Evolutionary conservation across 257 asterid genomes (phyloP).

Genomic region (Capsicum pubescens): DNA sequence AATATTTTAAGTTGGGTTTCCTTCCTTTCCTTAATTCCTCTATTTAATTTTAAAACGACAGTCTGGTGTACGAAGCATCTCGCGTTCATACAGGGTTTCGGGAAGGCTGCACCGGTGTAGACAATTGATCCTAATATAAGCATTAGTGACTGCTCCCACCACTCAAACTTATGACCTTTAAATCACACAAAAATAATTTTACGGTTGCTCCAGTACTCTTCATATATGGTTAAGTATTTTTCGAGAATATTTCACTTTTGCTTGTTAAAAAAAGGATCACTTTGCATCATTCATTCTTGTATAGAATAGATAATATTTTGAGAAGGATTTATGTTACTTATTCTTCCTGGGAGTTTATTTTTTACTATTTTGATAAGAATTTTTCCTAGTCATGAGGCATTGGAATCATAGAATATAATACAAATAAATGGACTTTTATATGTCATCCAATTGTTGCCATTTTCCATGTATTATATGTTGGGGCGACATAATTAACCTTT

Average conservation of each 20-base stretch:
- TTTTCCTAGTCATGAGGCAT: not conserved
- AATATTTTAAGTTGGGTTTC: too few relatives aligned
- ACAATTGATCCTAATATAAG: not conserved
- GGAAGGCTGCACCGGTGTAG: not conserved
- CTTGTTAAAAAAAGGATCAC: conserved; percentile 18
- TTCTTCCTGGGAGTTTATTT: too few relatives aligned
- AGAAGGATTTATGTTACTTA: not conserved
- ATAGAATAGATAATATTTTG: conserved; percentile 25
- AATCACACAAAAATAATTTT: not conserved
- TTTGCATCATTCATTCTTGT: conserved; percentile 35
- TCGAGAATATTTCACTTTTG: conserved; percentile 23
- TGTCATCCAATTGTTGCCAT: not conserved
- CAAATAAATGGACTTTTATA: not conserved
- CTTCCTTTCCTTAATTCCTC: not conserved
- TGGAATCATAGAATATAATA: not conserved
- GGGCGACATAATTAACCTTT: not conserved
- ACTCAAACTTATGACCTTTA: not conserved
- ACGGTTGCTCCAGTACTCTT: not conserved
- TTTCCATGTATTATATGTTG: not conserved
- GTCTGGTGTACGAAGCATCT: not conserved
- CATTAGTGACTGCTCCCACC: not conserved
- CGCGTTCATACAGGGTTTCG: not conserved
- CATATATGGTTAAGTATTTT: conserved; percentile 23
- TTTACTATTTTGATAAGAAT: not conserved
- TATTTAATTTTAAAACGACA: not conserved